Percentiles rank a stretch among this genome's conserved stretches.
Conservation (phyloP, 306 rosid genomes). For the Pueraria montana region DNA sequence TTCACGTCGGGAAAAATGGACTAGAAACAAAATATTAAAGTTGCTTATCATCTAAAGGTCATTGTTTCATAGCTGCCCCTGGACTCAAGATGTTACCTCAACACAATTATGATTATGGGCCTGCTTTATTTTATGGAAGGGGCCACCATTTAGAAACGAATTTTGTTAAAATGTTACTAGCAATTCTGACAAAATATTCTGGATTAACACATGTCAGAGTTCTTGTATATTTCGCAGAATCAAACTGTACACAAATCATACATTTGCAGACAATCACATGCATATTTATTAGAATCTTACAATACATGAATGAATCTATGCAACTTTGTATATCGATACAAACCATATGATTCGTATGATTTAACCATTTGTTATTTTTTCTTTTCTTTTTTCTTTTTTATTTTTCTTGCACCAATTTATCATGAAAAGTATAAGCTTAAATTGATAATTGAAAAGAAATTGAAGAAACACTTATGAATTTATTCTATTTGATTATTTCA, state of each 20-base stretch:
- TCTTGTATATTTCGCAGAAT: conserved; percentile 47
- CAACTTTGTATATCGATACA: no score
- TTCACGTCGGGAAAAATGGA: neutral
- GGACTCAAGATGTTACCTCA: neutral
- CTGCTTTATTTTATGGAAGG: neutral
- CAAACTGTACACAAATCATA: conserved; percentile 54
- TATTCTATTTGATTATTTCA: no score
- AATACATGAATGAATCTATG: no score
- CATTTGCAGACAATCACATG: conserved; percentile 55
- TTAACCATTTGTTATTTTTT: no score
- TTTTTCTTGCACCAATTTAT: no score
- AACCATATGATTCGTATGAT: no score
- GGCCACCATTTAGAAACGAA: conserved; percentile 12
- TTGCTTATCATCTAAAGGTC: conserved; percentile 2
- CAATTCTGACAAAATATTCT: conserved; percentile 7
- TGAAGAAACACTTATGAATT: no score
- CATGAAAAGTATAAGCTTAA: no score
- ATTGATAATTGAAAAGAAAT: no score
- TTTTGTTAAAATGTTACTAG: neutral
- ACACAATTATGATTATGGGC: neutral
- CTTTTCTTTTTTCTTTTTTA: no score
- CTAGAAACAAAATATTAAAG: neutral
- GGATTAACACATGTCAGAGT: conserved; percentile 36
- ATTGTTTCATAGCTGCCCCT: neutral
- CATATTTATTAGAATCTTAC: no score